phyloP scores from a whole-genome alignment of 257 asterid genomes.

The Nicotiana paniculata region DNA sequence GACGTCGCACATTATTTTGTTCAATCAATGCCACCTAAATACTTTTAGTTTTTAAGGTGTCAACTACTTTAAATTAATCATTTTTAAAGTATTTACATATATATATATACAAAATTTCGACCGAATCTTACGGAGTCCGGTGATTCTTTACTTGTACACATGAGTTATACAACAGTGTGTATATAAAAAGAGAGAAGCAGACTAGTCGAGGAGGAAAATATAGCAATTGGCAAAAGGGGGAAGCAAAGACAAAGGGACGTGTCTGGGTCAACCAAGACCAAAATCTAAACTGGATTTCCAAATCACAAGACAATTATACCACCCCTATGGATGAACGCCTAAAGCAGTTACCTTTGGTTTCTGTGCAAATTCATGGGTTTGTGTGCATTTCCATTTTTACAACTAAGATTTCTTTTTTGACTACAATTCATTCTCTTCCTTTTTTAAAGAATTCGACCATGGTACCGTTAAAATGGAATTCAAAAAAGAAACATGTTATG shows the following conservation, averaged over 20 bases:
- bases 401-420: slow-evolving; percentile 7
- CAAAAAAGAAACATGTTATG: background rate
- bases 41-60: no score
- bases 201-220: background rate
- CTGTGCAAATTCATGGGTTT: slow-evolving; percentile 11
- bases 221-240: background rate
- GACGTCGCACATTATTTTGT: no score
- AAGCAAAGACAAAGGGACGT: slow-evolving; percentile 1
- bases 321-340: background rate
- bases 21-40: no score
- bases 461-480: background rate
- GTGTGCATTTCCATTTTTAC: slow-evolving; percentile 2
- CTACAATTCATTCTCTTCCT: background rate
- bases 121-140: no score
- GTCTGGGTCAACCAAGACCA: slow-evolving; percentile 26
- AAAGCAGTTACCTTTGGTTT: background rate
- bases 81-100: no score
- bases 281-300: slow-evolving; percentile 22
- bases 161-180: background rate
- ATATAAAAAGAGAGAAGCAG: background rate
- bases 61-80: no score
- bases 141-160: no score
- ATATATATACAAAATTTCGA: no score
- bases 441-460: slow-evolving; percentile 2
- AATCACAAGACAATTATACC: slow-evolving; percentile 7